These are phyloP conservation scores for Boletus rubropictus DNA, from an alignment of 768 basidiomycete genomes.

Conservation along the genomic window DNA sequence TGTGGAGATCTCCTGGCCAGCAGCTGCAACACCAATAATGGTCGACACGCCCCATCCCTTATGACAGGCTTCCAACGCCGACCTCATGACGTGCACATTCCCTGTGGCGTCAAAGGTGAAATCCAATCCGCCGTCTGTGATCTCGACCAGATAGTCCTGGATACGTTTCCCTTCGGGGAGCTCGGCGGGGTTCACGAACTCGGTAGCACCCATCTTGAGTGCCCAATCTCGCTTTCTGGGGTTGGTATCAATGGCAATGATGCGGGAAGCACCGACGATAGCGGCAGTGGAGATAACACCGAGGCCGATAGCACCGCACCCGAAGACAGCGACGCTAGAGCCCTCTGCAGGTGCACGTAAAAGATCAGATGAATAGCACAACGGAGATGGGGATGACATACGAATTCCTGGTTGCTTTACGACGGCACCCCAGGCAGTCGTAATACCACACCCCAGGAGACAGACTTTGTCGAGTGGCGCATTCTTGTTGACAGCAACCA, in stretches of 20 bases:
- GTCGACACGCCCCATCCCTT: constrained; percentile 99
- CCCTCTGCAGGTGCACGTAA: constrained; percentile 44
- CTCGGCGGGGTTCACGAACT: constrained; percentile 80
- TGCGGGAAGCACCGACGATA: constrained; percentile 72
- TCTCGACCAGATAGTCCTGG: constrained; percentile 83
- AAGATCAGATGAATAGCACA: neutral
- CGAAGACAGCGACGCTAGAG: constrained; percentile 90
- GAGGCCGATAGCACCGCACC: constrained; percentile 93
- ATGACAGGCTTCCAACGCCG: constrained; percentile 97
- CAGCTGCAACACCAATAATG: constrained; percentile 94
- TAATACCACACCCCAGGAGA: constrained; percentile 92
- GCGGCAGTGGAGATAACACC: constrained; percentile 81
- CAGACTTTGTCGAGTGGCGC: constrained; percentile 97
- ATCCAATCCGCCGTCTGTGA: constrained; percentile 95
- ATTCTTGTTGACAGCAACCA: constrained; percentile 79
- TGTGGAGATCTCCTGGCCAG: constrained; percentile 91
- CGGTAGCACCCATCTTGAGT: constrained; percentile 87
- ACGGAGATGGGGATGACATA: constrained; percentile 31
- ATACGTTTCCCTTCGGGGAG: constrained; percentile 78
- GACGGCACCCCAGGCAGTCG: constrained; percentile 97
- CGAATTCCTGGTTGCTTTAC: constrained; percentile 85
- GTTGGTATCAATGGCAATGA: constrained; percentile 93
- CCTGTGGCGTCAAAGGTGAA: constrained; percentile 98
- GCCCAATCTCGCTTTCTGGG: constrained; percentile 83
- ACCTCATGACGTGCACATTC: constrained; percentile 90